Conservation (phyloP, 805 yeast genomes). For the Nadsonia fulvescens region DNA sequence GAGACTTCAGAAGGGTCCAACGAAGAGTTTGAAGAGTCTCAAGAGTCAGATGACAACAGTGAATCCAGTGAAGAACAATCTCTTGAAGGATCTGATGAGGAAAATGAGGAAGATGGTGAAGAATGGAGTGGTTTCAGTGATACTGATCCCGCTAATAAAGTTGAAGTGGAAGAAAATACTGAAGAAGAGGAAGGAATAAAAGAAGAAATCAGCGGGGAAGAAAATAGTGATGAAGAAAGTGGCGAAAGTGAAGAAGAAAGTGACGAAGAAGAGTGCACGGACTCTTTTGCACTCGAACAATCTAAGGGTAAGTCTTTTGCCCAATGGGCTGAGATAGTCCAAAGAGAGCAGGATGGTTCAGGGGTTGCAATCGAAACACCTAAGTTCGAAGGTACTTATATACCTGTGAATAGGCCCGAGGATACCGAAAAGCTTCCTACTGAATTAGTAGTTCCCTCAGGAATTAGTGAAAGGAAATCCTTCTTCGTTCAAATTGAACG, state of each 20-base stretch:
- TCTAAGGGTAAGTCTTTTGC: not conserved
- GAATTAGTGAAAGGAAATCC: constrained; percentile 36
- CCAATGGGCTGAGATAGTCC: constrained; percentile 5
- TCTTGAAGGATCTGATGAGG: constrained; percentile 14
- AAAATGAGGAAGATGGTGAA: constrained; percentile 1
- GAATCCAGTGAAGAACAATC: constrained; percentile 4
- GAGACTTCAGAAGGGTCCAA: constrained; percentile 9
- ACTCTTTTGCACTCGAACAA: constrained; percentile 6
- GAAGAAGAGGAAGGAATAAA: constrained; percentile 14
- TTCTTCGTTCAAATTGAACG: constrained; percentile 53
- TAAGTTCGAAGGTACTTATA: constrained; percentile 14
- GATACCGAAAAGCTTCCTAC: constrained; percentile 37
- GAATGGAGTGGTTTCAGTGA: constrained; percentile 6
- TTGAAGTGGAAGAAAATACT: constrained; percentile 7
- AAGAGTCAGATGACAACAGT: constrained; percentile 10
- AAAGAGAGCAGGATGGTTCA: constrained; percentile 4
- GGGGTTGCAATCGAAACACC: constrained; percentile 17
- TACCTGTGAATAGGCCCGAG: too few relatives aligned
- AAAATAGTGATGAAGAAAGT: constrained; percentile 3
- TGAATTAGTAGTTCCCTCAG: constrained; percentile 40
- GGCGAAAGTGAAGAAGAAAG: constrained; percentile 6
- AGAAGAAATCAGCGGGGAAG: constrained; percentile 8
- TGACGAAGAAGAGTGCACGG: constrained; percentile 11
- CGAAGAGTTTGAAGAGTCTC: constrained; percentile 8
- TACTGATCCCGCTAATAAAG: too few relatives aligned